Evolutionary conservation across 257 asterid species (phyloP).

Genomic region (Penstemon davidsonii): DNA sequence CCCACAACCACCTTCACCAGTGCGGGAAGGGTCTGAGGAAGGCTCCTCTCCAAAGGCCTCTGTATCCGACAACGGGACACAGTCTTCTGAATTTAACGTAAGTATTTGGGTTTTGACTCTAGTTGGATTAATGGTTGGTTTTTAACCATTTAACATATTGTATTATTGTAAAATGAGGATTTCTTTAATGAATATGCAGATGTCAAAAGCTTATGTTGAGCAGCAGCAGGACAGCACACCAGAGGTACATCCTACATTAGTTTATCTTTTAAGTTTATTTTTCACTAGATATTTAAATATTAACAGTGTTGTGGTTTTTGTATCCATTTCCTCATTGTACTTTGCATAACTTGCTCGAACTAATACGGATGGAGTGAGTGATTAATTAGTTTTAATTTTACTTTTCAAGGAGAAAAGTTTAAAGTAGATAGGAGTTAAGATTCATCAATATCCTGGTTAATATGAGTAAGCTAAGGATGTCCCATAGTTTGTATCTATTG

Average conservation of each 20-base stretch:
- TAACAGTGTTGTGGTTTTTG: neutral
- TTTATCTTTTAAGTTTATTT: neutral
- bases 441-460: neutral
- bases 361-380: neutral
- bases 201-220: slow-evolving; percentile 53
- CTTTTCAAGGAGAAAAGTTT: neutral
- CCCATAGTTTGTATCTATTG: neutral
- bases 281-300: neutral
- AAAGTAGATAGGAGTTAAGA: neutral
- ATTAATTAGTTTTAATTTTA: neutral
- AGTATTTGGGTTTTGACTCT: neutral
- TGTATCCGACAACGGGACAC: slow-evolving; percentile 37
- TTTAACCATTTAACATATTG: neutral
- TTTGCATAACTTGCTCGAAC: neutral
- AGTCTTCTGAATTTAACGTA: slow-evolving; percentile 7
- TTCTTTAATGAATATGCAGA: slow-evolving; percentile 36
- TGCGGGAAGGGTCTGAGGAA: slow-evolving; percentile 71
- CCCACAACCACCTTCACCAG: slow-evolving; percentile 68
- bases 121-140: neutral
- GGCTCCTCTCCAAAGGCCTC: slow-evolving; percentile 51
- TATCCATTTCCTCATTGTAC: slow-evolving; percentile 10
- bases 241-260: slow-evolving; percentile 54
- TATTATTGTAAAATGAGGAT: neutral
- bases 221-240: slow-evolving; percentile 57
- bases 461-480: neutral